Conservation (phyloP, 352 stramenopile species). For the Aphanomyces stellatus region DNA sequence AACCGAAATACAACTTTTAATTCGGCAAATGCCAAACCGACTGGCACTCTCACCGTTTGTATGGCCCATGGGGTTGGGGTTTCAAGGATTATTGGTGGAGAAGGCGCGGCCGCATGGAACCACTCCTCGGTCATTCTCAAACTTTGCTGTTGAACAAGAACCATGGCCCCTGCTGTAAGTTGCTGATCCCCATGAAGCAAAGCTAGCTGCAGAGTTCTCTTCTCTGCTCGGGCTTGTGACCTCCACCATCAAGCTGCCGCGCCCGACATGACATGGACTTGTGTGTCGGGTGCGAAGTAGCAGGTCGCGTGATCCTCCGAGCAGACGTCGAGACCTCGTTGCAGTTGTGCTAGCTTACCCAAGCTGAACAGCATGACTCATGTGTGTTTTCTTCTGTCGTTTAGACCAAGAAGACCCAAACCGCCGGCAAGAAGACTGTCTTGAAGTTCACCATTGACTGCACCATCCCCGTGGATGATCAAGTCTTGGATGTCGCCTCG, state of each 20-base stretch:
- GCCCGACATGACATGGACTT: too few species aligned
- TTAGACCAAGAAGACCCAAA: conserved; percentile 54
- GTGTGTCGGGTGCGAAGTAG: too few species aligned
- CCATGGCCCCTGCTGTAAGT: conserved; percentile 40
- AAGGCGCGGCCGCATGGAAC: neutral
- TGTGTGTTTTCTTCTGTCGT: conserved; percentile 10
- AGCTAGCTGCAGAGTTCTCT: conserved; percentile 67
- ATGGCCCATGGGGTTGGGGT: neutral
- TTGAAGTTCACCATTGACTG: conserved; percentile 93
- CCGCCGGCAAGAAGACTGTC: conserved; percentile 83
- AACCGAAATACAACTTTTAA: too few species aligned
- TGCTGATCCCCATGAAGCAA: neutral
- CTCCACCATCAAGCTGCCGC: neutral
- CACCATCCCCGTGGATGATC: conserved; percentile 97
- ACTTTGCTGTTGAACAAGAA: conserved; percentile 22
- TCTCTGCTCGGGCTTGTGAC: conserved; percentile 55
- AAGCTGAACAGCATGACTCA: too few species aligned
- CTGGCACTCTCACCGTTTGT: neutral
- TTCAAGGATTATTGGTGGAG: neutral
- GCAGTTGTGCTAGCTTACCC: too few species aligned
- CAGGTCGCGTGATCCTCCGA: too few species aligned
- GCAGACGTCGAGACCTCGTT: too few species aligned
- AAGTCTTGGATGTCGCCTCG: conserved; percentile 96
- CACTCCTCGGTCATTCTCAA: conserved; percentile 12
- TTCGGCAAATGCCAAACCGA: too few species aligned